phyloP scores from a whole-genome alignment of 768 basidiomycete species.

The Cantharellus cinnabarinus region DNA sequence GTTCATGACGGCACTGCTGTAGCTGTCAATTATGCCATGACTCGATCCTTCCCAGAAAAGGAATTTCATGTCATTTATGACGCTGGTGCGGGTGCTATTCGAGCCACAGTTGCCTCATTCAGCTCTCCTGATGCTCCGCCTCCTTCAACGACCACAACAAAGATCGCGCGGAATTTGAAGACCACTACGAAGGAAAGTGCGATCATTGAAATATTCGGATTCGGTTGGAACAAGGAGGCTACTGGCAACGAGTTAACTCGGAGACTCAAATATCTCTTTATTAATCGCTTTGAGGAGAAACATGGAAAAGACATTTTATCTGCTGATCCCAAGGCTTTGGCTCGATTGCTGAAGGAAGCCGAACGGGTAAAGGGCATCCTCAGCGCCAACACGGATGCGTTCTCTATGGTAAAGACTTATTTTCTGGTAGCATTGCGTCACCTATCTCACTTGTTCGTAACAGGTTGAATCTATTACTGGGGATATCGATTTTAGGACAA shows the following conservation, averaged over 20 bases:
- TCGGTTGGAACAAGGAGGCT: conserved; percentile 55
- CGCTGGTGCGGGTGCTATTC: conserved; percentile 67
- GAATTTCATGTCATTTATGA: conserved; percentile 89
- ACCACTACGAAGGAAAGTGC: conserved; percentile 29
- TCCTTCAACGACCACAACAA: conserved; percentile 21
- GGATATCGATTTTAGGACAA: conserved; percentile 77
- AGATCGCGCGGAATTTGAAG: conserved; percentile 11
- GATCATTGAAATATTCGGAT: conserved; percentile 47
- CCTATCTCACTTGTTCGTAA: not conserved
- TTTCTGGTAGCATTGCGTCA: not conserved
- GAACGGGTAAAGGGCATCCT: conserved; percentile 76
- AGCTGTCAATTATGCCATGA: conserved; percentile 98
- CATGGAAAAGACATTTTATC: conserved; percentile 20
- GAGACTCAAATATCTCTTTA: conserved; percentile 59
- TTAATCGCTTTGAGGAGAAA: conserved; percentile 53
- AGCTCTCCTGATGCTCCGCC: conserved; percentile 14
- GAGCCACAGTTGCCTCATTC: conserved; percentile 61
- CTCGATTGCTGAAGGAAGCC: conserved; percentile 89
- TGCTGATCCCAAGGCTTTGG: conserved; percentile 50
- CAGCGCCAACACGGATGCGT: conserved; percentile 76
- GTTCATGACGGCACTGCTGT: conserved; percentile 87
- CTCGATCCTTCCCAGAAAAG: conserved; percentile 56
- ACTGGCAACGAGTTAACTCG: conserved; percentile 78
- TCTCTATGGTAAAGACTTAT: conserved; percentile 34
- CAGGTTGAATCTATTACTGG: conserved; percentile 76